Evolutionary conservation across 108 stramenopile genomes (phyloP), one percentile per base, ranked within the genome.

Genomic region (Pseudonitzschia multiseries): DNA sequence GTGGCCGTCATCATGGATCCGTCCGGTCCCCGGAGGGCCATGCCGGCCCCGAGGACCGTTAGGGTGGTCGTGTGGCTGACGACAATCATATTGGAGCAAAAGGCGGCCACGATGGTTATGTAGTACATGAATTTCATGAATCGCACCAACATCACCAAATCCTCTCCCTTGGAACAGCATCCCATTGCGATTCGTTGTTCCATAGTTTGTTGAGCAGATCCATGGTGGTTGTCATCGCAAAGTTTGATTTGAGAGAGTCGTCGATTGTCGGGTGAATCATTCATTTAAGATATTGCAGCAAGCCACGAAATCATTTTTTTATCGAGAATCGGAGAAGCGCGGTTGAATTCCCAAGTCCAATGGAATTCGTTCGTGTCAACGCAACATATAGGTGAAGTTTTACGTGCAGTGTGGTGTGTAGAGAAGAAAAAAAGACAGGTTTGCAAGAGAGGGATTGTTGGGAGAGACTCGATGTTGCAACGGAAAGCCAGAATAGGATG

Each of bases 1-100:
- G 93, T 94, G 15, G 96, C 96, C 0, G 88, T 86, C 82, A 93
- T 88, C 96, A 96, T 96, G 24, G 82, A 84, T 10, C 96, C 96
- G 73, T 96, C 93, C 0, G 96, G 96, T 32, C 96, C 96, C 22
- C 96, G 88, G 29, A 96, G 63, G 13, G 96, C 93, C 68, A 96
- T 71, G 0, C 86, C 85, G 0, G 92, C 91, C 31, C 93, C 96
- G 28, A 93, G 57, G 1, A 96, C 96, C 17, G 86, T 83, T 18
- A 96, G 80, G 18, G 80, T 73, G 1, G 96, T 94, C 20, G 96
- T 94, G 60, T 92, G 89, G 18, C 84, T 73, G 13, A 96, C 96
- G 14, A 94, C 93, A 0, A 90, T 70, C 69, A 96, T 90, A 70
- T 96, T 96, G 27, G 89, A 83, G 72, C 93, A 93, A 74, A 94